These are phyloP conservation scores for Dichomitus squalens DNA, from an alignment of 1,284 basidiomycete species.

Conservation along the genomic window DNA sequence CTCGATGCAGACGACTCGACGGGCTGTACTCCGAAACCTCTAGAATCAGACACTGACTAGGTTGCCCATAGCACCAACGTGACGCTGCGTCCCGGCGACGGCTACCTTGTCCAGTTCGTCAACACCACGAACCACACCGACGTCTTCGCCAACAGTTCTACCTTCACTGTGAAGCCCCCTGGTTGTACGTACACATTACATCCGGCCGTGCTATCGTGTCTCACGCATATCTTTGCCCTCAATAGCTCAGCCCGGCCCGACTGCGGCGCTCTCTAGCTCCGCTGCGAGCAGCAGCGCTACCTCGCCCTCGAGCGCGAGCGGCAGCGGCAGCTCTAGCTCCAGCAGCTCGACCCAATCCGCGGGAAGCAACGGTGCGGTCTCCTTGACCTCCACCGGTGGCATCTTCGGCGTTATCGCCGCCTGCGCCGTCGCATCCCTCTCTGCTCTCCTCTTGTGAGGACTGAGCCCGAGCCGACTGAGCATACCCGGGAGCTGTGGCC, in stretches of 20 bases:
- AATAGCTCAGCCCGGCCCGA: conserved; percentile 12
- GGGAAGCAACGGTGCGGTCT: conserved; percentile 14
- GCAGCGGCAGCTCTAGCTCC: conserved; percentile 10
- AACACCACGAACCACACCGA: conserved; percentile 44
- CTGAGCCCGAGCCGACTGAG: not conserved
- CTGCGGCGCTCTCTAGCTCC: conserved; percentile 6
- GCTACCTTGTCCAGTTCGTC: conserved; percentile 47
- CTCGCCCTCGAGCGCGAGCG: conserved; percentile 3
- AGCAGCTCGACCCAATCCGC: conserved; percentile 5
- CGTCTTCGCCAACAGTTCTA: conserved; percentile 42
- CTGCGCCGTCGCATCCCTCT: conserved; percentile 30
- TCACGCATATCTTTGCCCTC: not conserved
- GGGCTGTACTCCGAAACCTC: no score
- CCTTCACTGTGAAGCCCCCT: conserved; percentile 41
- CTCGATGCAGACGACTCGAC: no score
- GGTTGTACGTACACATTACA: conserved; percentile 35
- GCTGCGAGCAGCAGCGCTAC: conserved; percentile 13
- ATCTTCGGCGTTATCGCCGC: conserved; percentile 27
- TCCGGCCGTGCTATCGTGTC: not conserved
- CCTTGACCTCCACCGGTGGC: conserved; percentile 14
- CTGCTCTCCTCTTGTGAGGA: conserved; percentile 28
- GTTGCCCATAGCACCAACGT: conserved; percentile 36
- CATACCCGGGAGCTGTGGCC: conserved; percentile 2
- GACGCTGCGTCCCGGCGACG: conserved; percentile 35
- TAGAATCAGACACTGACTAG: not conserved